Percentiles rank a stretch among this genome's conserved stretches.
These are phyloP conservation scores for Pulveroboletus sp. DNA, from an alignment of 1,284 basidiomycete genomes.

Conservation along the genomic window DNA sequence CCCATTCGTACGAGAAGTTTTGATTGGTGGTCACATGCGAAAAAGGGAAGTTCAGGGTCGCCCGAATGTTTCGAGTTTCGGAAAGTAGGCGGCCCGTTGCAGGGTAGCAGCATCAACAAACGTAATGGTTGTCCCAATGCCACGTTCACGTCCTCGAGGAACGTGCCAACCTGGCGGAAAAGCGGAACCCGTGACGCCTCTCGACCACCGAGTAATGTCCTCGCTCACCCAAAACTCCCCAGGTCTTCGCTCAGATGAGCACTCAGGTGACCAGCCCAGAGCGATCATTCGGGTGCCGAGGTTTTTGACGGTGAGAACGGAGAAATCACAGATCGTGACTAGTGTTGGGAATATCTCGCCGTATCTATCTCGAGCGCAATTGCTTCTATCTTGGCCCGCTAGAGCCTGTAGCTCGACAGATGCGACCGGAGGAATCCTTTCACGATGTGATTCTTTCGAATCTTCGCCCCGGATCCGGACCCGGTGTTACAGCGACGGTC, in stretches of 20 bases:
- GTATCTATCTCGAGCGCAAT: slow-evolving; percentile 10
- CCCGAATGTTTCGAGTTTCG: slow-evolving; percentile 7
- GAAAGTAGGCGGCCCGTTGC: slow-evolving; percentile 8
- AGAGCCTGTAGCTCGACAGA: slow-evolving; percentile 1
- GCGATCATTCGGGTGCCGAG: slow-evolving; percentile 10
- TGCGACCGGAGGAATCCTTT: slow-evolving; percentile 13
- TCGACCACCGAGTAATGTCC: background rate
- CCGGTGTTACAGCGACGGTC: slow-evolving; percentile 16
- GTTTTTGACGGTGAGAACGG: slow-evolving; percentile 19
- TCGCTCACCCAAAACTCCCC: background rate
- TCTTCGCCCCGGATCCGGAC: slow-evolving; percentile 23
- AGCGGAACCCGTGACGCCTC: background rate
- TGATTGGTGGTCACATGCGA: slow-evolving; percentile 12
- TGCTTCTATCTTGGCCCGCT: slow-evolving; percentile 21
- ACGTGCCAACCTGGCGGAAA: background rate
- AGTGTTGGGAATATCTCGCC: slow-evolving; percentile 15
- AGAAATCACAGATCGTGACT: slow-evolving; percentile 5
- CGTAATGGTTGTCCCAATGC: slow-evolving; percentile 14
- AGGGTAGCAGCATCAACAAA: slow-evolving; percentile 16
- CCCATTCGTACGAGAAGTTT: background rate
- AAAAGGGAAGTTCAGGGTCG: slow-evolving; percentile 22
- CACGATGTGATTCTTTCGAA: slow-evolving; percentile 17
- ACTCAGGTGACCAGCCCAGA: slow-evolving; percentile 6
- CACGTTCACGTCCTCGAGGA: slow-evolving; percentile 5
- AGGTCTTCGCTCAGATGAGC: slow-evolving; percentile 1